Percentiles rank a stretch among this genome's conserved stretches.
Evolutionary conservation across 2,329 filamentous ascomycete species (phyloP).

Genomic region (Coniochaeta sp.): DNA sequence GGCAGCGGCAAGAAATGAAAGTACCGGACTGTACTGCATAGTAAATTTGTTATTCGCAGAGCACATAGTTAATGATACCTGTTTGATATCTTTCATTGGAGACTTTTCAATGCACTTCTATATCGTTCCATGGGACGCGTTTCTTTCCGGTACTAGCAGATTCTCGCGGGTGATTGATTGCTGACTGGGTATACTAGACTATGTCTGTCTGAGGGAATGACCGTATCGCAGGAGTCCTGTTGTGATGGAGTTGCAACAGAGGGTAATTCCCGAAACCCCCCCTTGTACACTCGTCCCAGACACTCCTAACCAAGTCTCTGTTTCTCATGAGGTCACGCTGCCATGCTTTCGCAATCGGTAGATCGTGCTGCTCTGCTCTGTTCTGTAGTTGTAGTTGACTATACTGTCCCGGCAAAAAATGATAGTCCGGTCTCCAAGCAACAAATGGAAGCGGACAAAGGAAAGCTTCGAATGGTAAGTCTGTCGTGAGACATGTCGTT

Average conservation of each 20-base stretch:
- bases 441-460: background rate
- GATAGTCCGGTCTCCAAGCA: background rate
- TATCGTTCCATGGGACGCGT: background rate
- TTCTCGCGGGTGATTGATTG: background rate
- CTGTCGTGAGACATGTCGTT: conserved; percentile 9
- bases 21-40: background rate
- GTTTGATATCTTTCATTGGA: background rate
- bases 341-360: background rate
- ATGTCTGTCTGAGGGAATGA: background rate
- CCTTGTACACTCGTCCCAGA: background rate
- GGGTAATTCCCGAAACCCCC: background rate
- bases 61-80: background rate
- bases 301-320: background rate
- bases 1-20: conserved; percentile 31
- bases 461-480: background rate
- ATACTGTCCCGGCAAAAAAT: background rate
- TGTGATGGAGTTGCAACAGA: background rate
- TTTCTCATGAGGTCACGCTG: background rate
- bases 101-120: background rate
- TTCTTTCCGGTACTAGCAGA: background rate
- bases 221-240: background rate
- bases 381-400: too few species aligned
- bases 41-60: background rate
- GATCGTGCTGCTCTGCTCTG: background rate
- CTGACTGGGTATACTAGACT: background rate